These are phyloP conservation scores for Mycena galericulata DNA, from an alignment of 768 basidiomycete genomes.

Conservation along the genomic window DNA sequence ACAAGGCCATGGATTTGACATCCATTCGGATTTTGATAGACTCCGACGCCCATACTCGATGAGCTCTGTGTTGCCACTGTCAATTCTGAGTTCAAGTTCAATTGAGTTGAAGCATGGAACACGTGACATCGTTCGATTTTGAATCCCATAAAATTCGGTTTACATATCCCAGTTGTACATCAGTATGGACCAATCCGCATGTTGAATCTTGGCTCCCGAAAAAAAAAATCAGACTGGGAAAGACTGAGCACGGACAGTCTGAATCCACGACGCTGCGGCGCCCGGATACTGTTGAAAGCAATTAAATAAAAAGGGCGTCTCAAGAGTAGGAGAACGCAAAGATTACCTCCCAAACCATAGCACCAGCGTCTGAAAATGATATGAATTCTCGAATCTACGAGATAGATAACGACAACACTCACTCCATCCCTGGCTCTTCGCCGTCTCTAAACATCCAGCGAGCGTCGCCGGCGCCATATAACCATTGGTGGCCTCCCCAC, in stretches of 20 bases:
- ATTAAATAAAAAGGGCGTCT: too few relatives aligned
- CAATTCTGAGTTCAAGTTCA: too few relatives aligned
- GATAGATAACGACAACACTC: not conserved
- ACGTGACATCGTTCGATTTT: too few relatives aligned
- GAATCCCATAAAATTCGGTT: too few relatives aligned
- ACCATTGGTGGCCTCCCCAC: constrained; percentile 54
- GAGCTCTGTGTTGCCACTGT: too few relatives aligned
- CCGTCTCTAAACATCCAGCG: constrained; percentile 39
- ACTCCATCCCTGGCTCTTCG: constrained; percentile 30
- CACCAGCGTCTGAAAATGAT: constrained; percentile 19
- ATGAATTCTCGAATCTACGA: not conserved
- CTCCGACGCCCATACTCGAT: too few relatives aligned
- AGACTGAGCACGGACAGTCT: constrained; percentile 38
- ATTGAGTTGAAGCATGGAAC: too few relatives aligned
- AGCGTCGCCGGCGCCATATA: constrained; percentile 43
- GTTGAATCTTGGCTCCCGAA: too few relatives aligned
- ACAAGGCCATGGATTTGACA: too few relatives aligned
- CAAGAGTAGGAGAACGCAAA: not conserved
- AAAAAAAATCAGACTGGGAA: constrained; percentile 41
- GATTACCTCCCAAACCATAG: constrained; percentile 32
- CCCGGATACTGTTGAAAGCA: constrained; percentile 36
- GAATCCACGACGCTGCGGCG: constrained; percentile 41
- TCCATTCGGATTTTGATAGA: too few relatives aligned
- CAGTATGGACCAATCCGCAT: too few relatives aligned
- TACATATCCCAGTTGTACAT: too few relatives aligned